phyloP scores from a whole-genome alignment of 2,329 filamentous ascomycete genomes.

The Fusarium austroafricanum region DNA sequence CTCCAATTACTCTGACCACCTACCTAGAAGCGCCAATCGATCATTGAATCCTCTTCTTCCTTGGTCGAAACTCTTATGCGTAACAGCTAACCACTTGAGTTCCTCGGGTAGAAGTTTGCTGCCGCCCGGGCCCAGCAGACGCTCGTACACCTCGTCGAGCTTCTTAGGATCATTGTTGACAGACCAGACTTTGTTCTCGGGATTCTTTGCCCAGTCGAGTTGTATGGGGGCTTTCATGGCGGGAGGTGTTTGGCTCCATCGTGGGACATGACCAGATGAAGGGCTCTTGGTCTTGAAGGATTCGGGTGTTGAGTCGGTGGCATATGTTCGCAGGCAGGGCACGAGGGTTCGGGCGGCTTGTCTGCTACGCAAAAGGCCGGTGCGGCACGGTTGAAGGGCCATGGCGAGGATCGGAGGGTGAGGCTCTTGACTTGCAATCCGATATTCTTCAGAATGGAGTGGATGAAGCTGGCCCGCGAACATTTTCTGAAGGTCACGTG shows the following conservation, averaged over 20 bases:
- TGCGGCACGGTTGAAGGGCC: slow-evolving; percentile 51
- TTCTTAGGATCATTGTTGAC: slow-evolving; percentile 81
- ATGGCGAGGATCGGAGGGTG: slow-evolving; percentile 39
- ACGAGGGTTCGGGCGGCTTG: slow-evolving; percentile 39
- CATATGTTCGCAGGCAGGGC: slow-evolving; percentile 47
- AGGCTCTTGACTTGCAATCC: slow-evolving; percentile 14
- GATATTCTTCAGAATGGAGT: neutral
- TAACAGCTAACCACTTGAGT: slow-evolving; percentile 95
- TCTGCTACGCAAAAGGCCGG: slow-evolving; percentile 44
- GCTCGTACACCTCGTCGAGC: slow-evolving; percentile 82
- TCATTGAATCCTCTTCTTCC: slow-evolving; percentile 95
- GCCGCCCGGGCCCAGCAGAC: slow-evolving; percentile 78
- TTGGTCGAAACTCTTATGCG: slow-evolving; percentile 98
- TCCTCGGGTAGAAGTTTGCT: slow-evolving; percentile 85
- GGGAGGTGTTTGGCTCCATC: slow-evolving; percentile 78
- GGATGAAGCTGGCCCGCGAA: slow-evolving; percentile 43
- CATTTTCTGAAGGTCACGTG: slow-evolving; percentile 52
- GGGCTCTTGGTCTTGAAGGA: slow-evolving; percentile 42
- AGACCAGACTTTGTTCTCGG: slow-evolving; percentile 65
- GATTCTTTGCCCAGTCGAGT: slow-evolving; percentile 67
- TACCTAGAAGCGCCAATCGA: slow-evolving; percentile 88
- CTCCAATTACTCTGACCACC: slow-evolving; percentile 19
- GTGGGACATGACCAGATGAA: slow-evolving; percentile 54
- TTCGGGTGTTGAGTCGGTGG: slow-evolving; percentile 46
- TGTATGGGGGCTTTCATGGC: slow-evolving; percentile 77